phyloP scores from a whole-genome alignment of 2,329 filamentous ascomycete species.

The Nigrospora sphaerica region DNA sequence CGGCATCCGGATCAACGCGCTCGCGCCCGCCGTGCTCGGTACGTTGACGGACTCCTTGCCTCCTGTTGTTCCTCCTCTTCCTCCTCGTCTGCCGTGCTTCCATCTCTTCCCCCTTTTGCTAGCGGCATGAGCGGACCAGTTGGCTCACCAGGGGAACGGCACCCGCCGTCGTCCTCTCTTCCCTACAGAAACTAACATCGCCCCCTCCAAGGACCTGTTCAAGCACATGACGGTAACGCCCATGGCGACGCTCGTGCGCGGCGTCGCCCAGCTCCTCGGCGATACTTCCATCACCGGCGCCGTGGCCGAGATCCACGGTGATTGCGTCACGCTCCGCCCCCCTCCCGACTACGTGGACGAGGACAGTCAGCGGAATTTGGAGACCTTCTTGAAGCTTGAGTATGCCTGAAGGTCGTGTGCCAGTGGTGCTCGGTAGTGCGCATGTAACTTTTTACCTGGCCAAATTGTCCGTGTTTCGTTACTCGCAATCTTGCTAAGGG shows the following conservation, averaged over 20 bases:
- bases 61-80: too few relatives aligned
- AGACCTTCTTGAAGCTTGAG: slow-evolving; percentile 38
- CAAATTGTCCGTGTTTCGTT: too few relatives aligned
- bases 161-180: neutral
- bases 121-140: too few relatives aligned
- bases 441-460: too few relatives aligned
- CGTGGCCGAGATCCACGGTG: slow-evolving; percentile 44
- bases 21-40: slow-evolving; percentile 44
- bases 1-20: slow-evolving; percentile 42
- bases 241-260: slow-evolving; percentile 37
- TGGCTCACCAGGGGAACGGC: too few relatives aligned
- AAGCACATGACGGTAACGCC: slow-evolving; percentile 42
- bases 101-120: too few relatives aligned
- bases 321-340: slow-evolving; percentile 37
- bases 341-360: slow-evolving; percentile 38
- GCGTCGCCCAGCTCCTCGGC: slow-evolving; percentile 32
- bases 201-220: slow-evolving; percentile 34
- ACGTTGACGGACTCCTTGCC: slow-evolving; percentile 5
- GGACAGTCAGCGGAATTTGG: slow-evolving; percentile 37
- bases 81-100: too few relatives aligned
- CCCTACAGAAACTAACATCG: slow-evolving; percentile 35
- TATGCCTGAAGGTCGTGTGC: slow-evolving; percentile 25
- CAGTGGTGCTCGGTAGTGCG: too few relatives aligned
- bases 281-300: slow-evolving; percentile 33
- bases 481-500: too few relatives aligned